Evolutionary conservation across 2,329 filamentous ascomycete species (phyloP).

Genomic region (Botryosphaeria agaves): DNA sequence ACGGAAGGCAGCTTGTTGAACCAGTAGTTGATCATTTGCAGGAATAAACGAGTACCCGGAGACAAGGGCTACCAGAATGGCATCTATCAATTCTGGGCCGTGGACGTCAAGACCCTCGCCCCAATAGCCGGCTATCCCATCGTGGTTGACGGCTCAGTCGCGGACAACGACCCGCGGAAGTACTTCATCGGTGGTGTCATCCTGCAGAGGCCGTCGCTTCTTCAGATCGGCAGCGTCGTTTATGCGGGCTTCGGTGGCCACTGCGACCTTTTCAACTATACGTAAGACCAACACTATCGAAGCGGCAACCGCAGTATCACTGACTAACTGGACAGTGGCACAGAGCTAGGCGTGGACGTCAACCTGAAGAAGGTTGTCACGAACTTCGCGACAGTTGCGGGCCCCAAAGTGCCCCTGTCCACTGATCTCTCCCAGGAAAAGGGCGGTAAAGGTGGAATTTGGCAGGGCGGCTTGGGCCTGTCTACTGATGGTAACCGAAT

Average conservation of each 20-base stretch:
- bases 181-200: constrained; percentile 36
- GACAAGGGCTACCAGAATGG: constrained; percentile 17
- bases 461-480: constrained; percentile 13
- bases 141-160: constrained; percentile 26
- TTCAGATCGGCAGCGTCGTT: constrained; percentile 27
- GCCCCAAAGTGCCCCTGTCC: constrained; percentile 5
- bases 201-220: constrained; percentile 32
- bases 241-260: constrained; percentile 38
- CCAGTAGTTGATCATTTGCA: no score
- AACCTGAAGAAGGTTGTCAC: constrained; percentile 14
- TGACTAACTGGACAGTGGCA: no score
- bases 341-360: constrained; percentile 32
- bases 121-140: constrained; percentile 29
- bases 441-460: constrained; percentile 10
- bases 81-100: constrained; percentile 22
- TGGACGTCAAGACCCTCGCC: constrained; percentile 20
- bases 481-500: constrained; percentile 11
- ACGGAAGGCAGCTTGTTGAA: background rate
- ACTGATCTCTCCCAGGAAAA: constrained; percentile 4
- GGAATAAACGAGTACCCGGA: constrained; percentile 10
- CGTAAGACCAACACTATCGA: no score
- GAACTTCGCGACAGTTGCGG: constrained; percentile 8
- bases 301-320: no score
- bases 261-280: constrained; percentile 39
- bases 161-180: constrained; percentile 29